Evolutionary conservation across 202 grass and related monocot genomes (phyloP).

Genomic region (Zoysia matrella): DNA sequence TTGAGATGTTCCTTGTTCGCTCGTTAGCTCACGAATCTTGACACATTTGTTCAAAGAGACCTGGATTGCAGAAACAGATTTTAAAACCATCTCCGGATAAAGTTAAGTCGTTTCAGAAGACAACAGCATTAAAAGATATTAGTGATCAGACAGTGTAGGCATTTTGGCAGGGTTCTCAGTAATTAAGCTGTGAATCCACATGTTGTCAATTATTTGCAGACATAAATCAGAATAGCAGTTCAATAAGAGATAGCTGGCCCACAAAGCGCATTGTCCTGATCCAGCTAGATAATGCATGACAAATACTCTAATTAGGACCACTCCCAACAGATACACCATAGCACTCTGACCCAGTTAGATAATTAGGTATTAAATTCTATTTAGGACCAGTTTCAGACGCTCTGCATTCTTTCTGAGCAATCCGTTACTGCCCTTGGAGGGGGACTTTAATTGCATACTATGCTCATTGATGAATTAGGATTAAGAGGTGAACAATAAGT

Average conservation of each 20-base stretch:
- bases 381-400: slow-evolving; percentile 44
- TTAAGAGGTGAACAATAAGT: slow-evolving; percentile 7
- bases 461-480: not conserved
- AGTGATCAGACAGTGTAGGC: not conserved
- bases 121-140: slow-evolving; percentile 24
- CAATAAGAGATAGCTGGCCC: slow-evolving; percentile 1
- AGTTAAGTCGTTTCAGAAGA: slow-evolving; percentile 2
- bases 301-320: slow-evolving; percentile 28
- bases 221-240: slow-evolving; percentile 42
- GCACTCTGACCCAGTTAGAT: slow-evolving; percentile 30
- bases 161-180: slow-evolving; percentile 4
- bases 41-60: slow-evolving; percentile 13
- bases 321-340: too few species aligned
- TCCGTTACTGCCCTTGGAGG: not conserved
- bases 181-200: slow-evolving; percentile 41
- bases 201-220: slow-evolving; percentile 27
- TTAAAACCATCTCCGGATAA: slow-evolving; percentile 2
- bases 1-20: not conserved
- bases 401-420: slow-evolving; percentile 22
- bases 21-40: slow-evolving; percentile 12
- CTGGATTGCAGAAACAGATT: slow-evolving; percentile 7
- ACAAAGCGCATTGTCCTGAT: slow-evolving; percentile 21
- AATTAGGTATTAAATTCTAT: slow-evolving; percentile 3
- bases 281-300: slow-evolving; percentile 20
- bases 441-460: not conserved